These are phyloP conservation scores for Corynascus novoguineensis DNA, from an alignment of 495 filamentous ascomycete species.

Conservation along the genomic window DNA sequence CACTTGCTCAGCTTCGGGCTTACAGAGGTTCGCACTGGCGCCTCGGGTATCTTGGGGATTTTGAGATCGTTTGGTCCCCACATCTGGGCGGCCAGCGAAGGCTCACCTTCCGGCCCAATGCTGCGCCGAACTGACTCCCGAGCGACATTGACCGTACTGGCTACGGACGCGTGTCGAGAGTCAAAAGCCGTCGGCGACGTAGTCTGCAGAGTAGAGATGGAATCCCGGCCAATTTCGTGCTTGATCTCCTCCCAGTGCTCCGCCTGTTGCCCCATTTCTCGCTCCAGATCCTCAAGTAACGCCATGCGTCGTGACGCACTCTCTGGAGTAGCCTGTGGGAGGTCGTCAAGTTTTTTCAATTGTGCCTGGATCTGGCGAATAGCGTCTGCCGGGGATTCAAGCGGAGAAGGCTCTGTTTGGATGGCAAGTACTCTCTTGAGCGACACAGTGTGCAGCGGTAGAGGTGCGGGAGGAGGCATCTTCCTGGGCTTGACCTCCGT, in stretches of 20 bases:
- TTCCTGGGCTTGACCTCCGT: conserved; percentile 35
- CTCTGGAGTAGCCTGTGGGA: conserved; percentile 25
- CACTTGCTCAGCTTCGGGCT: conserved; percentile 24
- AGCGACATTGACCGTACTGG: conserved; percentile 9
- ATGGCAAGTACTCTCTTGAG: conserved; percentile 33
- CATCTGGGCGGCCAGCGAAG: conserved; percentile 29
- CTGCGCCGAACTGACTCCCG: conserved; percentile 22
- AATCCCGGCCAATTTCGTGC: conserved; percentile 43
- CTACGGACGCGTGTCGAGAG: conserved; percentile 28
- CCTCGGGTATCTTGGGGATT: conserved; percentile 18
- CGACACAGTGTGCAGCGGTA: conserved; percentile 35
- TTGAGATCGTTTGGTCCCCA: conserved; percentile 29
- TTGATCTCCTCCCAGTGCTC: conserved; percentile 48
- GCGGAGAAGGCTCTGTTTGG: conserved; percentile 41
- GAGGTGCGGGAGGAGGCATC: conserved; percentile 46
- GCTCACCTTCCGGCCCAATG: conserved; percentile 33
- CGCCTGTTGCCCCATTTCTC: conserved; percentile 49
- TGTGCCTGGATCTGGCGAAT: conserved; percentile 47
- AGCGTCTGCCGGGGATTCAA: conserved; percentile 46
- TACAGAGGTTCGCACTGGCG: conserved; percentile 14
- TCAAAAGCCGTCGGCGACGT: conserved; percentile 22
- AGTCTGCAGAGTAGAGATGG: conserved; percentile 42
- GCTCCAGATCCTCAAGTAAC: conserved; percentile 47
- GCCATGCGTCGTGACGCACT: conserved; percentile 35
- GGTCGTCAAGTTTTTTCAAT: conserved; percentile 40